A percentile compares a stretch with the other conserved stretches of the same genome.
phyloP scores from a whole-genome alignment of 371 early-diverging fungal genomes.

The Encephalitozoon cuniculi region DNA sequence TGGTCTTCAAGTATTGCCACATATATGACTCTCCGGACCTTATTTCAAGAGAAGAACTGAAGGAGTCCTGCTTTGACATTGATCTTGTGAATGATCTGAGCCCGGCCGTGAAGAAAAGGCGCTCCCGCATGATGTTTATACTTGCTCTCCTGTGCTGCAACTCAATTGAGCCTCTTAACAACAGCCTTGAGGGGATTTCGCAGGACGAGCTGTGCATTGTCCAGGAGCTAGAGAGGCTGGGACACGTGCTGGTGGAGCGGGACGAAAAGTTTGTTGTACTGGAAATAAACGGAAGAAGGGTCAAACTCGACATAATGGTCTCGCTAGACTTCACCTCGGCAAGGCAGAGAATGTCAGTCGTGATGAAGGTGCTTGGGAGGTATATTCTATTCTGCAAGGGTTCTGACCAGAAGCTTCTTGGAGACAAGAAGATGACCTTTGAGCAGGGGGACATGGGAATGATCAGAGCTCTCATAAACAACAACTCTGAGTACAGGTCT shows the following conservation, averaged over 20 bases:
- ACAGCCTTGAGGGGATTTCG: constrained; percentile 56
- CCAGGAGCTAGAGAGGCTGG: constrained; percentile 28
- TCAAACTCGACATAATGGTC: constrained; percentile 19
- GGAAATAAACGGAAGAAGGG: constrained; percentile 12
- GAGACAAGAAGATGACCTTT: constrained; percentile 3
- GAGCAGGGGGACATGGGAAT: not conserved
- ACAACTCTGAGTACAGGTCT: constrained; percentile 74
- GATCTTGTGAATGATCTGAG: constrained; percentile 62
- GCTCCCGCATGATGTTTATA: constrained; percentile 24
- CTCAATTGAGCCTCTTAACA: constrained; percentile 52
- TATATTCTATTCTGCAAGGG: constrained; percentile 70
- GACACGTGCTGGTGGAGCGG: constrained; percentile 1
- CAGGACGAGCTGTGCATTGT: constrained; percentile 61
- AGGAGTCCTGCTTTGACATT: not conserved
- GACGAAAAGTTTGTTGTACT: constrained; percentile 11
- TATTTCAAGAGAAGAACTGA: not conserved
- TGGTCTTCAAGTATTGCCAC: constrained; percentile 70
- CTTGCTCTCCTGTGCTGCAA: constrained; percentile 57
- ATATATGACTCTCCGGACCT: not conserved
- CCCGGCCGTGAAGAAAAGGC: constrained; percentile 38
- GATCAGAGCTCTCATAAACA: constrained; percentile 61
- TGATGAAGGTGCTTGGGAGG: constrained; percentile 39
- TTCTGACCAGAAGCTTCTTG: constrained; percentile 66
- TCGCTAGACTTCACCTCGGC: constrained; percentile 55
- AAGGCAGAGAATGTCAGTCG: constrained; percentile 57